These are phyloP conservation scores for Neurospora terricola DNA, from an alignment of 495 filamentous ascomycete species.

Conservation along the genomic window DNA sequence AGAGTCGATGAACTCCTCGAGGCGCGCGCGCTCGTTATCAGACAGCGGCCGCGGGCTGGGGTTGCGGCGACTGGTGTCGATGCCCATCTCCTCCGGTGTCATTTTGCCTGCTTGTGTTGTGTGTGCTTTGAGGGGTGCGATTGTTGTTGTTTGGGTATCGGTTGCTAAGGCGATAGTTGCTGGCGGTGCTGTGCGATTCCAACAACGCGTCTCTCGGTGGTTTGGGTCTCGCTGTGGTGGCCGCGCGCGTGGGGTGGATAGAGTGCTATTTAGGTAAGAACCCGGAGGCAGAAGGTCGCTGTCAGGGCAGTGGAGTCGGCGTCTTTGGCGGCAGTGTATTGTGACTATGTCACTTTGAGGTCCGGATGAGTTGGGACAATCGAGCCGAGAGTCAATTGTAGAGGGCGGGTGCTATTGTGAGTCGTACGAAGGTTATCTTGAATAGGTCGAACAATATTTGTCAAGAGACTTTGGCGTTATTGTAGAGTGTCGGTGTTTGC, in stretches of 20 bases:
- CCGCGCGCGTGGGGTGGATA: neutral
- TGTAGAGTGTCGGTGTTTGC: neutral
- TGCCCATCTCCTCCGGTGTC: slow-evolving; percentile 40
- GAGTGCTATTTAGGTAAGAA: neutral
- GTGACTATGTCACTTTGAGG: neutral
- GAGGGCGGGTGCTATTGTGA: neutral
- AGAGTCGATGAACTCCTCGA: slow-evolving; percentile 83
- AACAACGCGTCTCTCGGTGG: neutral
- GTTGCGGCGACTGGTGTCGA: slow-evolving; percentile 75
- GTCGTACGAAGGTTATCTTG: neutral
- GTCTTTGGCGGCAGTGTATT: neutral
- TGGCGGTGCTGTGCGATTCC: neutral
- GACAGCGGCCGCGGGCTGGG: slow-evolving; percentile 67
- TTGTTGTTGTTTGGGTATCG: neutral
- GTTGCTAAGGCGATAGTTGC: neutral
- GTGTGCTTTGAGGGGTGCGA: neutral
- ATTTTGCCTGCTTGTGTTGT: neutral
- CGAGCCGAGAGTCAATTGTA: neutral
- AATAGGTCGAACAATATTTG: neutral
- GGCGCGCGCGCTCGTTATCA: slow-evolving; percentile 67
- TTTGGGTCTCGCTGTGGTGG: neutral
- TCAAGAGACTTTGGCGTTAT: neutral
- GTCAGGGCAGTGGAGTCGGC: neutral
- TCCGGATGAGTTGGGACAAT: neutral
- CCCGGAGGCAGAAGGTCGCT: neutral